phyloP scores from a whole-genome alignment of 148 eudicot species.

The Fallopia convolvulus region DNA sequence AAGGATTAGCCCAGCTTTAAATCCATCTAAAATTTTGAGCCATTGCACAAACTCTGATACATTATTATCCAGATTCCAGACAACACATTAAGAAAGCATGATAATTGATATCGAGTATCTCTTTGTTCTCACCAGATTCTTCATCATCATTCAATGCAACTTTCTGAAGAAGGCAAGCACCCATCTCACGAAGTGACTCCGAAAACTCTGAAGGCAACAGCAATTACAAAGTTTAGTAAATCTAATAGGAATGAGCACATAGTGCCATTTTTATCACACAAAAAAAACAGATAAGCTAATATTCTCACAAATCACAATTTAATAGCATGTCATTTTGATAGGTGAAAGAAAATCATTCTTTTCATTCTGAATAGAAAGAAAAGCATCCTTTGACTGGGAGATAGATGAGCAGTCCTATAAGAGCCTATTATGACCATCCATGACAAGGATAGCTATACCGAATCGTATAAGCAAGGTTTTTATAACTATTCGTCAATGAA shows the following conservation, averaged over 20 bases:
- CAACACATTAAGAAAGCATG: neutral
- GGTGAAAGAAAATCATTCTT: neutral
- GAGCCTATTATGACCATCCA: too few species aligned
- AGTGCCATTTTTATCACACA: neutral
- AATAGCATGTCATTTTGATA: neutral
- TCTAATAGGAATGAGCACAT: neutral
- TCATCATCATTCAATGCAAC: conserved; percentile 88
- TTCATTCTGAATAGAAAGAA: neutral
- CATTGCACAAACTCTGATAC: neutral
- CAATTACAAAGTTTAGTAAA: neutral
- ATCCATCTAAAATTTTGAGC: neutral
- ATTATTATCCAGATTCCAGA: neutral
- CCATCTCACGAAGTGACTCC: conserved; percentile 91
- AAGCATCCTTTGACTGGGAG: neutral
- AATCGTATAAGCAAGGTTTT: neutral
- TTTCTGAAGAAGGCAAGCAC: conserved; percentile 93
- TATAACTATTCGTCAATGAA: neutral
- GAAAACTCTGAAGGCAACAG: conserved; percentile 64
- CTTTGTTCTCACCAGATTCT: conserved; percentile 59
- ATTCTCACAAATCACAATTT: neutral
- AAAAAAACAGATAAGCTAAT: neutral
- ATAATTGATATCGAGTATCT: neutral
- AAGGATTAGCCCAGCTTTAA: neutral
- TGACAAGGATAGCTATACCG: too few species aligned
- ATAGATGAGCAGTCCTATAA: neutral